A percentile compares a stretch with the other conserved stretches of the same genome.
Conservation (phyloP, 331 rosid genomes). For the Erythrophleum ivorense region DNA sequence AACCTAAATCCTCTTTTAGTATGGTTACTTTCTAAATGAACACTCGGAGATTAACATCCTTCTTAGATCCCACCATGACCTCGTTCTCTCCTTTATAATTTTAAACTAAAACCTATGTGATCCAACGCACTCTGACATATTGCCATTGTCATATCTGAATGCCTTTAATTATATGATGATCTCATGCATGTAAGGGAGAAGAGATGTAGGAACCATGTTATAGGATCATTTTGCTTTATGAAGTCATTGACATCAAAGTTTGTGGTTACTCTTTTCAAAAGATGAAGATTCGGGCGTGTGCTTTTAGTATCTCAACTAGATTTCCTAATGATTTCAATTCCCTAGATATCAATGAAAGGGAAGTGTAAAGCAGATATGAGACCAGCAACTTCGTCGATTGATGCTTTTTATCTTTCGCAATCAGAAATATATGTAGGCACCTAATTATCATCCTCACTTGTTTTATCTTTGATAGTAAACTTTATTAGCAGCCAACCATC, state of each 20-base stretch:
- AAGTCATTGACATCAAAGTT: not conserved
- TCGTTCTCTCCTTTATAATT: too few species aligned
- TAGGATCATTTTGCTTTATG: not conserved
- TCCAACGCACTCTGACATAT: too few species aligned
- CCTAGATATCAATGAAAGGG: not conserved
- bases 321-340: not conserved
- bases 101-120: not conserved
- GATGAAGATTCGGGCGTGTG: slow-evolving; percentile 1
- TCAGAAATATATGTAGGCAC: too few species aligned
- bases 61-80: not conserved
- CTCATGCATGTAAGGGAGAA: too few species aligned
- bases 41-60: not conserved
- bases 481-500: too few species aligned
- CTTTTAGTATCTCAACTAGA: not conserved
- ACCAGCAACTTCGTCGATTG: not conserved
- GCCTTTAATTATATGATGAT: not conserved
- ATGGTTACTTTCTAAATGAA: not conserved
- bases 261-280: not conserved
- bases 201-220: not conserved
- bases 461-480: too few species aligned
- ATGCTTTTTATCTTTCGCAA: too few species aligned
- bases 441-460: too few species aligned
- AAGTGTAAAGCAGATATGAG: too few species aligned
- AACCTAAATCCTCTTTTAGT: too few species aligned
- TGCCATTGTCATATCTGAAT: too few species aligned